Percentiles rank a stretch among this genome's conserved stretches.
These are phyloP conservation scores for Pseudozyma pruni DNA, from an alignment of 1,284 basidiomycete species.

Conservation along the genomic window DNA sequence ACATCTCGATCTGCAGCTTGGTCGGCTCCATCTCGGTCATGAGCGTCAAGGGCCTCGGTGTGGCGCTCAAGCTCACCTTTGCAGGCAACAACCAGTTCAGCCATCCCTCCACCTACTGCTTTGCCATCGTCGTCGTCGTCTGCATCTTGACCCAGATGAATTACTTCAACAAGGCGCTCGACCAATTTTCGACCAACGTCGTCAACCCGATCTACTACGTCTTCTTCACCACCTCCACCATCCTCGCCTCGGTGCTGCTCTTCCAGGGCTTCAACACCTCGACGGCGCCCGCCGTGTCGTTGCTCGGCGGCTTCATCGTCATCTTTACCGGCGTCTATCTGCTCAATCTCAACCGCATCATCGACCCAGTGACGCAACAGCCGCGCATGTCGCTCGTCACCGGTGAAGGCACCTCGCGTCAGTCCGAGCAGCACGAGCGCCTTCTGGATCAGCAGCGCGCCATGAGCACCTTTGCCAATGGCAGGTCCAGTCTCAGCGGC, in stretches of 20 bases:
- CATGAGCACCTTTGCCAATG: conserved; percentile 45
- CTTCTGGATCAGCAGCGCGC: conserved; percentile 50
- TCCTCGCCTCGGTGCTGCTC: conserved; percentile 91
- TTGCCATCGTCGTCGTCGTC: conserved; percentile 81
- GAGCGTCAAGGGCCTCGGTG: conserved; percentile 95
- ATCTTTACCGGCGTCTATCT: conserved; percentile 67
- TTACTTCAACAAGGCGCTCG: conserved; percentile 98
- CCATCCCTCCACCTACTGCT: conserved; percentile 93
- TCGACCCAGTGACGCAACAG: conserved; percentile 60
- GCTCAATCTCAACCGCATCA: conserved; percentile 64
- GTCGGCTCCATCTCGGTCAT: conserved; percentile 86
- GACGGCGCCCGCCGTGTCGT: conserved; percentile 71
- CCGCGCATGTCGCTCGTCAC: conserved; percentile 62
- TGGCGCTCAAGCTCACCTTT: conserved; percentile 93
- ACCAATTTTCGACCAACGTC: conserved; percentile 96
- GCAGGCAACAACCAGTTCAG: conserved; percentile 95
- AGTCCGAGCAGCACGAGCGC: conserved; percentile 56
- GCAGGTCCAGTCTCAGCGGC: conserved; percentile 29
- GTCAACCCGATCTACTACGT: conserved; percentile 99
- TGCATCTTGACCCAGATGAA: conserved; percentile 98
- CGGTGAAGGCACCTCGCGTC: conserved; percentile 56
- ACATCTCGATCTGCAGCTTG: conserved; percentile 90
- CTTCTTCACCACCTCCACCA: conserved; percentile 95
- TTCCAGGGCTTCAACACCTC: conserved; percentile 97
- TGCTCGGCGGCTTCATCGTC: conserved; percentile 65